Percentiles rank a stretch among this genome's conserved stretches.
These are phyloP conservation scores for Tilletia indica DNA, from an alignment of 1,284 basidiomycete genomes.

Conservation along the genomic window DNA sequence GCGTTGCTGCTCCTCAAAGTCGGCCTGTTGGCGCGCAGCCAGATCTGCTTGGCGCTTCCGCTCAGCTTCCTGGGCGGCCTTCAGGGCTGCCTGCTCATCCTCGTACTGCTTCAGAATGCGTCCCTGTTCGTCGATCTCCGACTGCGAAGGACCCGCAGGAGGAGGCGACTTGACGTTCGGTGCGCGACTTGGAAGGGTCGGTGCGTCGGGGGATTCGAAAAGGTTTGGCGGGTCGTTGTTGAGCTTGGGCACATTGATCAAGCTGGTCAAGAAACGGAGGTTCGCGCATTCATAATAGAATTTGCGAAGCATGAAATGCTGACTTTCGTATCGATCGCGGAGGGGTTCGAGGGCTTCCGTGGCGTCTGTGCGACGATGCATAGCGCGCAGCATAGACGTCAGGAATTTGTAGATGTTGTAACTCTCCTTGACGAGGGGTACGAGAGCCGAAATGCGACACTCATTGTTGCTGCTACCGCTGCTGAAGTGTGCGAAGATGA, in stretches of 20 bases:
- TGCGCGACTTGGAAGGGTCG: conserved; percentile 21
- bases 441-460: conserved; percentile 54
- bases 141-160: conserved; percentile 43
- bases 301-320: conserved; percentile 51
- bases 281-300: conserved; percentile 56
- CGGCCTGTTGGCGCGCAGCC: conserved; percentile 77
- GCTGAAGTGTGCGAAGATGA: conserved; percentile 52
- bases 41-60: conserved; percentile 74
- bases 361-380: conserved; percentile 55
- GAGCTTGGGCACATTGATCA: conserved; percentile 56
- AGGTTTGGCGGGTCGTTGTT: conserved; percentile 55
- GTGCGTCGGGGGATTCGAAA: conserved; percentile 50
- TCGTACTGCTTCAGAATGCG: conserved; percentile 96
- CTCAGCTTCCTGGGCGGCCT: conserved; percentile 76
- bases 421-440: conserved; percentile 55
- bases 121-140: conserved; percentile 85
- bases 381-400: conserved; percentile 55
- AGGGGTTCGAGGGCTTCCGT: conserved; percentile 53
- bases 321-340: conserved; percentile 51
- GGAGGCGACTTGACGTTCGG: conserved; percentile 33
- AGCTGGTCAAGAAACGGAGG: conserved; percentile 53
- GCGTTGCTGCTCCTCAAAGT: conserved; percentile 85
- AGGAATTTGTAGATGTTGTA: conserved; percentile 57
- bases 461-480: conserved; percentile 51
- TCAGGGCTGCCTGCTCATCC: conserved; percentile 82